A percentile compares a stretch with the other conserved stretches of the same genome.
phyloP scores from a whole-genome alignment of 129 eudicot genomes.

The Arctium lappa region DNA sequence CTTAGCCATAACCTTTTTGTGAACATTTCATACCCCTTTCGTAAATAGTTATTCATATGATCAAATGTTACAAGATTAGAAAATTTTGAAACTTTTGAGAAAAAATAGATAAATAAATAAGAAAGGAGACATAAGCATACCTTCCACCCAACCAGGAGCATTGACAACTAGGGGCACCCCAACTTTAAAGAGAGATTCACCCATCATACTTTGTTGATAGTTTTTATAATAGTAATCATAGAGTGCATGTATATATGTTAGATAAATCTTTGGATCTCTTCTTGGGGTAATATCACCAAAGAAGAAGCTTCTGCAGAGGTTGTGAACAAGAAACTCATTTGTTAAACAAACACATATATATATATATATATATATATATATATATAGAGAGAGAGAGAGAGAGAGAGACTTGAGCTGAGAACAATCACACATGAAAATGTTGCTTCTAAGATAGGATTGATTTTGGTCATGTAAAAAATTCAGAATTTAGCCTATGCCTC shows the following conservation, averaged over 20 bases:
- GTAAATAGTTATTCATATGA: no score
- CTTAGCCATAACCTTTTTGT: no score
- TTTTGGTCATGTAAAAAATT: no score
- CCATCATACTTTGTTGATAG: slow-evolving; percentile 6
- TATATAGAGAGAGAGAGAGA: no score
- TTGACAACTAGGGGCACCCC: slow-evolving; percentile 71
- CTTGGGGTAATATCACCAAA: slow-evolving; percentile 68
- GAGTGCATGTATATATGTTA: slow-evolving; percentile 41
- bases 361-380: no score
- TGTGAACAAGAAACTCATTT: background rate
- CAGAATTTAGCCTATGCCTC: no score
- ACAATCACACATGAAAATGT: no score
- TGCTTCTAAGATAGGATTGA: no score
- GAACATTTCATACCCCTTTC: no score
- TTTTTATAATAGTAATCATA: slow-evolving; percentile 50
- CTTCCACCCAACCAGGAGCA: slow-evolving; percentile 86
- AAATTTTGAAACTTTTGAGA: background rate
- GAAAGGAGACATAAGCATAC: slow-evolving; percentile 25
- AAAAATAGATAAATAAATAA: no score
- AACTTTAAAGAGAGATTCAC: background rate
- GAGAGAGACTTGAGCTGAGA: no score
- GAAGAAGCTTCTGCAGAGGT: slow-evolving; percentile 66
- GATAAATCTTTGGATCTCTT: slow-evolving; percentile 55
- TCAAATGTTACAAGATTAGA: background rate
- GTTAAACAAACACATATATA: no score